Percentiles rank a stretch among this genome's conserved stretches.
Evolutionary conservation across 2,329 filamentous ascomycete species (phyloP).

Genomic region (Aspergillus hiratsukae): DNA sequence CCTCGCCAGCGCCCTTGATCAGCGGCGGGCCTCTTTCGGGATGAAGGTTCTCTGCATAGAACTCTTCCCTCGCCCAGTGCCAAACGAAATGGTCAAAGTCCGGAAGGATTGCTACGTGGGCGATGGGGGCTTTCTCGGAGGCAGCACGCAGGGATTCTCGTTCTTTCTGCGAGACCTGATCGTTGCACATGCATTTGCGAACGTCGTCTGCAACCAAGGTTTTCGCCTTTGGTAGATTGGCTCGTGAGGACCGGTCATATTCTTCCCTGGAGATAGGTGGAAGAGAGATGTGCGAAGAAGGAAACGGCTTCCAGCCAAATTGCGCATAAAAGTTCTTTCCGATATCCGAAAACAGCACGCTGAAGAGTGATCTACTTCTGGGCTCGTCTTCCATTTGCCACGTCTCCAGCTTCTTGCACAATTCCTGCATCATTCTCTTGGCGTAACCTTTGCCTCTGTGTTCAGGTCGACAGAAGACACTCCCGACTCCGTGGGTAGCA

Average conservation of each 20-base stretch:
- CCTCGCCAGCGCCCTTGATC: constrained; percentile 67
- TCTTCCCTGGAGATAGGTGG: constrained; percentile 35
- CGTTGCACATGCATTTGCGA: constrained; percentile 47
- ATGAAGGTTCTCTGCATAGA: constrained; percentile 63
- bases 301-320: constrained; percentile 71
- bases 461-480: constrained; percentile 68
- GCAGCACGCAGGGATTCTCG: constrained; percentile 56
- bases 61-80: constrained; percentile 79
- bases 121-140: constrained; percentile 37
- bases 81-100: constrained; percentile 65
- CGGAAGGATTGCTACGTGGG: constrained; percentile 63
- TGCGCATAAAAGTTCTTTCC: constrained; percentile 76
- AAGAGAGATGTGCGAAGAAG: constrained; percentile 68
- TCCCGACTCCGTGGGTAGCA: constrained; percentile 67
- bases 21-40: constrained; percentile 46
- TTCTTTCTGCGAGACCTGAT: constrained; percentile 63
- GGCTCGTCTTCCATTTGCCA: constrained; percentile 47
- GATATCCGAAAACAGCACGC: constrained; percentile 81
- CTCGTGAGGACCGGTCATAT: constrained; percentile 17
- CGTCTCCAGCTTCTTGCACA: constrained; percentile 52
- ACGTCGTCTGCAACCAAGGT: constrained; percentile 33
- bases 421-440: constrained; percentile 65
- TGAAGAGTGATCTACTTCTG: constrained; percentile 55
- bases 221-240: constrained; percentile 25
- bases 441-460: constrained; percentile 73